Conservation (phyloP, 306 rosid species). For the Clitoria ternatea region DNA sequence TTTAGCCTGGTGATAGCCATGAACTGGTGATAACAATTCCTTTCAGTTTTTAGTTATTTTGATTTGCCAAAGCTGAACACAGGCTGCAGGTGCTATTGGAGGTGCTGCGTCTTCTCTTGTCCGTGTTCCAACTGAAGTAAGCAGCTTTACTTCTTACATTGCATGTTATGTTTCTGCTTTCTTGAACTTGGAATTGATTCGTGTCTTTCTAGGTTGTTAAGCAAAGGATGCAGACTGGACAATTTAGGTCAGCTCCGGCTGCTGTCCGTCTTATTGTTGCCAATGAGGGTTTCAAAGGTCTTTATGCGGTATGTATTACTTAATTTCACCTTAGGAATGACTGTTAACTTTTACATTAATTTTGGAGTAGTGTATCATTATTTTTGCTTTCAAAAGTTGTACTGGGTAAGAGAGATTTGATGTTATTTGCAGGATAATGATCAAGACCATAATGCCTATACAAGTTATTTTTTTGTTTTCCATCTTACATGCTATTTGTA, state of each 20-base stretch:
- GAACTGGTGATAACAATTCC: not conserved
- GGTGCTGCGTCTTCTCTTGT: constrained; percentile 71
- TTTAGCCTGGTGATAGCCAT: not conserved
- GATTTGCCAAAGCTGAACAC: constrained; percentile 39
- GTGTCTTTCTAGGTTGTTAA: constrained; percentile 47
- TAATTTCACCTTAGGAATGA: constrained; percentile 10
- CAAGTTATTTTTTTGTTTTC: not conserved
- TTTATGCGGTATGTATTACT: constrained; percentile 51
- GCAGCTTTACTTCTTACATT: constrained; percentile 5
- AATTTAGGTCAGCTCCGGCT: constrained; percentile 39
- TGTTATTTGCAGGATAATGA: not conserved
- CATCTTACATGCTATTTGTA: not conserved
- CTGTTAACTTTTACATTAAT: not conserved
- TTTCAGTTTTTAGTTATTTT: constrained; percentile 4
- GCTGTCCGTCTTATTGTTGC: constrained; percentile 49
- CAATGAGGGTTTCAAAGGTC: constrained; percentile 60
- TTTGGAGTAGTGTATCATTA: not conserved
- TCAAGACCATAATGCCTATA: not conserved
- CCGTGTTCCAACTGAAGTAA: constrained; percentile 88
- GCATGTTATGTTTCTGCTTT: constrained; percentile 1
- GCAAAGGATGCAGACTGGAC: constrained; percentile 57
- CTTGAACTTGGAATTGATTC: constrained; percentile 23
- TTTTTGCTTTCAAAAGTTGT: constrained; percentile 9
- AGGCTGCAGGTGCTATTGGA: constrained; percentile 80
- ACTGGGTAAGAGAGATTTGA: not conserved